These are phyloP conservation scores for Hypoxylon sp. DNA, from an alignment of 2,329 filamentous ascomycete genomes.

Conservation along the genomic window DNA sequence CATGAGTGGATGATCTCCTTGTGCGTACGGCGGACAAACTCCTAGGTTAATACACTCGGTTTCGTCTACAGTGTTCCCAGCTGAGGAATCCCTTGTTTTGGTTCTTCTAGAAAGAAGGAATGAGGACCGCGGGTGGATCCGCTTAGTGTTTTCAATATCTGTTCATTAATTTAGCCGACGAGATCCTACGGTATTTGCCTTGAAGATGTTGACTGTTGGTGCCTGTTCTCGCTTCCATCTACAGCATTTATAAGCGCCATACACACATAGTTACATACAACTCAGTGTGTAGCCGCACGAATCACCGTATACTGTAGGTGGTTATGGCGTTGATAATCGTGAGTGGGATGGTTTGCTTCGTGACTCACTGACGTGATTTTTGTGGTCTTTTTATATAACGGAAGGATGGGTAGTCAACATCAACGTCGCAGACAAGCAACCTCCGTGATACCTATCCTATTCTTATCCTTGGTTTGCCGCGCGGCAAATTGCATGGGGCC, in stretches of 20 bases:
- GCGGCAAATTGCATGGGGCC: slow-evolving; percentile 40
- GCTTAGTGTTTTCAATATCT: slow-evolving; percentile 17
- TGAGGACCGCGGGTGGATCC: slow-evolving; percentile 17
- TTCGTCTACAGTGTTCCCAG: slow-evolving; percentile 32
- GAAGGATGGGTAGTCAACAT: slow-evolving; percentile 10
- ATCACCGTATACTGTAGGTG: slow-evolving; percentile 9
- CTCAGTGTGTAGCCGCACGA: neutral
- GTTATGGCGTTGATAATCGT: neutral
- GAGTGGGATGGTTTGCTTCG: slow-evolving; percentile 6
- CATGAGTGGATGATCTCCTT: slow-evolving; percentile 11
- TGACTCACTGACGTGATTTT: slow-evolving; percentile 18
- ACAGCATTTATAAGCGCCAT: slow-evolving; percentile 26
- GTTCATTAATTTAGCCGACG: slow-evolving; percentile 36
- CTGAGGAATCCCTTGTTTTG: slow-evolving; percentile 27
- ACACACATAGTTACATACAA: neutral
- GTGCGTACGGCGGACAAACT: slow-evolving; percentile 7
- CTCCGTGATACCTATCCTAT: slow-evolving; percentile 15
- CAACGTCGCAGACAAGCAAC: neutral
- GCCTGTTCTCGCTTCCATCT: slow-evolving; percentile 26
- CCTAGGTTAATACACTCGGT: slow-evolving; percentile 19
- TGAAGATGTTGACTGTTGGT: slow-evolving; percentile 2
- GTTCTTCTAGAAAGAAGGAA: slow-evolving; percentile 39
- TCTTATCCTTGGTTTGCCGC: slow-evolving; percentile 35
- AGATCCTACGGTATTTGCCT: slow-evolving; percentile 21
- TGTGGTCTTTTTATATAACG: slow-evolving; percentile 28